Evolutionary conservation across 768 basidiomycete species (phyloP).

Genomic region (Cytidiella melzeri): DNA sequence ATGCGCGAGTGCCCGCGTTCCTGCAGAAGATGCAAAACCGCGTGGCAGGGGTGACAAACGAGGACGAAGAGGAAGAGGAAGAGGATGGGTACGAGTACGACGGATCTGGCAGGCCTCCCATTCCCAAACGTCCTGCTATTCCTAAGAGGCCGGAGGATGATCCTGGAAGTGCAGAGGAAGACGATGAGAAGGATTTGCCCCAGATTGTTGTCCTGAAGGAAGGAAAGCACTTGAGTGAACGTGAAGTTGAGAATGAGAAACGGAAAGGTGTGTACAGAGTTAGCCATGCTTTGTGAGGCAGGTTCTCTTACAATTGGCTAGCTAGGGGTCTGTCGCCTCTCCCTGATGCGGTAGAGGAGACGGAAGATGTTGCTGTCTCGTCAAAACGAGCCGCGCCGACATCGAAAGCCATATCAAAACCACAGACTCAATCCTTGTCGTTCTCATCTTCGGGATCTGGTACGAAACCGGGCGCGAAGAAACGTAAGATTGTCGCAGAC

Average conservation of each 20-base stretch:
- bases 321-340: constrained; percentile 59
- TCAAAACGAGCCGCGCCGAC: not conserved
- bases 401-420: constrained; percentile 6
- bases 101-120: constrained; percentile 66
- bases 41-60: constrained; percentile 45
- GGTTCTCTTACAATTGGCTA: constrained; percentile 27
- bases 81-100: constrained; percentile 55
- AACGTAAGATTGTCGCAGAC: constrained; percentile 29
- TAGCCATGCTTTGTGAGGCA: too few species aligned
- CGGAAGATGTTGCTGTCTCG: not conserved
- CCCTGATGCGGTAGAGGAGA: constrained; percentile 25
- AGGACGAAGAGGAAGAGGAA: constrained; percentile 42
- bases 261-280: constrained; percentile 64
- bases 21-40: constrained; percentile 59
- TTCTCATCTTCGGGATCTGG: constrained; percentile 31
- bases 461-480: constrained; percentile 24
- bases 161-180: constrained; percentile 67
- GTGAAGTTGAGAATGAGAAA: constrained; percentile 72
- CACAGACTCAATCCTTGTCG: constrained; percentile 25
- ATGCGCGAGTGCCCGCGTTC: constrained; percentile 54
- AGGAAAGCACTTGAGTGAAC: constrained; percentile 79
- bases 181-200: constrained; percentile 66
- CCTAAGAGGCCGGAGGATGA: constrained; percentile 63
- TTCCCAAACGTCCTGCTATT: constrained; percentile 66
- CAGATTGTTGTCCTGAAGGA: constrained; percentile 85